Evolutionary conservation across 2,329 filamentous ascomycete genomes (phyloP), one percentile per base, ranked within the genome.

Genomic region (Alternaria rosae): DNA sequence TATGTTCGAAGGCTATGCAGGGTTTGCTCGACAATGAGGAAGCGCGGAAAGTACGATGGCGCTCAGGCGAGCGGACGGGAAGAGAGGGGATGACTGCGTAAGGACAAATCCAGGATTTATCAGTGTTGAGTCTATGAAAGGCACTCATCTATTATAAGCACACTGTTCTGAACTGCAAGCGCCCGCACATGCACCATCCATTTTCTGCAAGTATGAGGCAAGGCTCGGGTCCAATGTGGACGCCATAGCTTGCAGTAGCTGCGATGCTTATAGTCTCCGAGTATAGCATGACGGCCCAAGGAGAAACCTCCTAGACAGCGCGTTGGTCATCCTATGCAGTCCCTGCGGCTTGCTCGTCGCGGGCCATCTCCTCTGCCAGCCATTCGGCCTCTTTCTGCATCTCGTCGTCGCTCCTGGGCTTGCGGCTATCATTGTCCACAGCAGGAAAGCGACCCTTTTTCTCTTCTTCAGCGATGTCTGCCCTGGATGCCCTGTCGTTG

Each of bases 311-410:
- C 53, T 35, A 66, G 10, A 44, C 44, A 35, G 43, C n/a, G n/a
- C 15, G 42, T 45, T 43, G 28, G 13, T 41, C 23, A 17, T 48
- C 55, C 28, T 51, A 30, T 35, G n/a, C 32, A 28, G 26, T 59
- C 44, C 30, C 13, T 30, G 54, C 52, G 23, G 45, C 53, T 13
- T 69, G 55, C 30, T 69, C 67, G 20, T 84, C 82, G 64, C 79
- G 83, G 64, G 79, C 81, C 78, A 88, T 85, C 78, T 87, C 84
- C 48, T 75, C 74, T 59, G 85, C 87, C 72, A 94, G 88, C 82
- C 86, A 83, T 68, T 85, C 84, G 10, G 93, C 93, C 83, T 97
- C 94, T 10, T 84, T 84, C 65, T 85, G 83, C 94, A 98, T 97
- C 73, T 92, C 92, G 70, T 89, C 89, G 77, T 86, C 85, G 21